A percentile compares a stretch with the other conserved stretches of the same genome.
Evolutionary conservation across 1,284 basidiomycete genomes (phyloP).

Genomic region (Coriolopsis trogii): DNA sequence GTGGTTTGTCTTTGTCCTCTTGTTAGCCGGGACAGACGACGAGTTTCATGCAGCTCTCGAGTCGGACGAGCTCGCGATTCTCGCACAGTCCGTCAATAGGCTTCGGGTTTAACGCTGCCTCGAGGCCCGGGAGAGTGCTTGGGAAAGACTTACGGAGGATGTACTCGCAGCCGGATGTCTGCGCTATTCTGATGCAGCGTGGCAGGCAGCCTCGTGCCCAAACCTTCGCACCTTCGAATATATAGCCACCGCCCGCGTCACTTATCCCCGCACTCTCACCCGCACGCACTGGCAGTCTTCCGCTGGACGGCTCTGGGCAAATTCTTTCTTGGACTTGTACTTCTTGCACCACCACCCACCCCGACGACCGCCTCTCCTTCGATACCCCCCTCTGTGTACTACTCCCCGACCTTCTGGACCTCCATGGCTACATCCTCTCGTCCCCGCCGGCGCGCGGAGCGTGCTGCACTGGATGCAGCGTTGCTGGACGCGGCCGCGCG

Average conservation of each 20-base stretch:
- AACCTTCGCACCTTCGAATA: constrained; percentile 12
- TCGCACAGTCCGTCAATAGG: constrained; percentile 7
- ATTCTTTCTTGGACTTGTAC: neutral
- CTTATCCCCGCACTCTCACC: constrained; percentile 23
- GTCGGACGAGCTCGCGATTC: neutral
- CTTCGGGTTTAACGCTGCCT: constrained; percentile 23
- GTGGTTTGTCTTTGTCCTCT: constrained; percentile 3
- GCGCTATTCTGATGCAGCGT: constrained; percentile 23
- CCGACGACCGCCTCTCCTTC: constrained; percentile 8
- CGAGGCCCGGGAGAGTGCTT: too few species aligned
- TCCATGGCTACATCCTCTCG: constrained; percentile 22
- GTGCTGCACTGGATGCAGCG: constrained; percentile 18
- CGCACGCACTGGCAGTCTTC: constrained; percentile 14
- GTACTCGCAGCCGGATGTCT: too few species aligned
- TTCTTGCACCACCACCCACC: constrained; percentile 9
- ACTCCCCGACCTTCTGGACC: too few species aligned
- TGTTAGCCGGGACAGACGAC: neutral
- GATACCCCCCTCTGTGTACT: constrained; percentile 7
- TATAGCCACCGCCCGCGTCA: constrained; percentile 13
- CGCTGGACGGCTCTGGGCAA: constrained; percentile 12
- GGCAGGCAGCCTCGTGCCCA: constrained; percentile 21
- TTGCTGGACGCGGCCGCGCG: constrained; percentile 60
- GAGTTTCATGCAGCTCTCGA: neutral
- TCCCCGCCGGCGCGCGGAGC: constrained; percentile 16
- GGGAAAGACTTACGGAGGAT: too few species aligned